Evolutionary conservation across 495 filamentous ascomycete species (phyloP), one percentile per base, ranked within the genome.

Genomic region (Podospora bellae-mahoneyi): DNA sequence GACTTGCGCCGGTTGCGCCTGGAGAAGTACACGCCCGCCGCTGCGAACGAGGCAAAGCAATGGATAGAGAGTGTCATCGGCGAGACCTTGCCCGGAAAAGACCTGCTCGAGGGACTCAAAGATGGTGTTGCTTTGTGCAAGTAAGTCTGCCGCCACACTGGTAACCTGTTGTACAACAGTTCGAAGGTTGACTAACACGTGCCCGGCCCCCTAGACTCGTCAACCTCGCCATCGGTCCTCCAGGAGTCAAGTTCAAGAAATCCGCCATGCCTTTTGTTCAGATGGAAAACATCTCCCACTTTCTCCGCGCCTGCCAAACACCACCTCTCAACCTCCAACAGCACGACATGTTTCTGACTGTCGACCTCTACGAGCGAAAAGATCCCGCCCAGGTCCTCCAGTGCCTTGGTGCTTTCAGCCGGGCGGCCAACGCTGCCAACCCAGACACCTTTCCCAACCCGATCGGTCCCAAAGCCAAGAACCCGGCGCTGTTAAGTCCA

Each of bases 271-370:
- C 95, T 3, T 99, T 99, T 78, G 94, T 98, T 39, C 96, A 98
- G 79, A 98, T 97, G 95, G 95, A 99, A 77, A 98, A 99, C 73
- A 97, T 99, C 74, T 96, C 94, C 9, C 91, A 95, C 75, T 99
- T 97, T 81, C 88, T 99, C 60, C 88, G 87, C 71, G 92, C 93
- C 62, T 93, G 92, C 79, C 90, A 96, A 77, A 80, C 84, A 54
- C 87, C 91, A 30, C 95, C 96, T 3, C 83, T 99, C 39, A 91
- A 88, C 76, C 86, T 99, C 53, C 93, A 92, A 34, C 87, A 94
- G 4, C 96, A 98, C 81, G 96, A 99, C 76, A 86, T 94, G 70
- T 99, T 99, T 79, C 87, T 97, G 67, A 99, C 96, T 3, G 96
- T 98, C 70, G 96, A 99, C 79, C 87, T 99, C 58, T 98, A 91